Percentiles rank a stretch among this genome's conserved stretches.
phyloP scores from a whole-genome alignment of 202 grass and related monocot species.

The Brachypodium distachyon region DNA sequence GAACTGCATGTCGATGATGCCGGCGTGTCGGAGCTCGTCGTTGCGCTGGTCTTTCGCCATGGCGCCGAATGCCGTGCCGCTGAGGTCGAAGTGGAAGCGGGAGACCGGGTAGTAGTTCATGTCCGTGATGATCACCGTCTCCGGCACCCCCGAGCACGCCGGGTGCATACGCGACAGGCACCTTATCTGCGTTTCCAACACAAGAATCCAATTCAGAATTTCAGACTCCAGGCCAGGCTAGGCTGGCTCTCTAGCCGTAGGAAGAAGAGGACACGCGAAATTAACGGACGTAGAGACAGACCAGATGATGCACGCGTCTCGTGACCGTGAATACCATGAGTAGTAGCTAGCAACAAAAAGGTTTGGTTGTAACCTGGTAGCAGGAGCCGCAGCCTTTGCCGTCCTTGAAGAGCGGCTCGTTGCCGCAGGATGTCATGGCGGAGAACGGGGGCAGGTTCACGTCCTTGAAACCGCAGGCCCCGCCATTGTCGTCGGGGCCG shows the following conservation, averaged over 20 bases:
- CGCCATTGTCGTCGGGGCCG: slow-evolving; percentile 55
- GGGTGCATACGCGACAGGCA: slow-evolving; percentile 36
- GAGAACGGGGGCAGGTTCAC: slow-evolving; percentile 68
- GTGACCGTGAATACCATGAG: no score
- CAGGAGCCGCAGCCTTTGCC: slow-evolving; percentile 79
- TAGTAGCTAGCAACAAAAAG: no score
- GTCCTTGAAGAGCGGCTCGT: slow-evolving; percentile 56
- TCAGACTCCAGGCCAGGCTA: no score
- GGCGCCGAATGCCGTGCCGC: slow-evolving; percentile 68
- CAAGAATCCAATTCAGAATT: no score
- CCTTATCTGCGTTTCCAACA: slow-evolving; percentile 28
- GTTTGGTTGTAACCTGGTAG: slow-evolving; percentile 34
- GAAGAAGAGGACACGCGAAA: no score
- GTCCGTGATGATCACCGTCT: slow-evolving; percentile 67
- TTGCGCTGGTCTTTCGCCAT: slow-evolving; percentile 52
- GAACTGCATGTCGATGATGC: slow-evolving; percentile 64
- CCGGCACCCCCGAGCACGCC: slow-evolving; percentile 60
- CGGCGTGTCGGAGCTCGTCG: slow-evolving; percentile 65
- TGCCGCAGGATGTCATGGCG: slow-evolving; percentile 67
- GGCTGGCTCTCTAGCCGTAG: no score
- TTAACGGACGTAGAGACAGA: no score
- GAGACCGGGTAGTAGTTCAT: slow-evolving; percentile 59
- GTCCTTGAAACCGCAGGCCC: slow-evolving; percentile 69
- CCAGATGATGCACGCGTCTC: background rate
- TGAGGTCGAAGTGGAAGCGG: slow-evolving; percentile 80